phyloP scores from a whole-genome alignment of 495 filamentous ascomycete species.

The Lasiosphaeriaceae sp. region DNA sequence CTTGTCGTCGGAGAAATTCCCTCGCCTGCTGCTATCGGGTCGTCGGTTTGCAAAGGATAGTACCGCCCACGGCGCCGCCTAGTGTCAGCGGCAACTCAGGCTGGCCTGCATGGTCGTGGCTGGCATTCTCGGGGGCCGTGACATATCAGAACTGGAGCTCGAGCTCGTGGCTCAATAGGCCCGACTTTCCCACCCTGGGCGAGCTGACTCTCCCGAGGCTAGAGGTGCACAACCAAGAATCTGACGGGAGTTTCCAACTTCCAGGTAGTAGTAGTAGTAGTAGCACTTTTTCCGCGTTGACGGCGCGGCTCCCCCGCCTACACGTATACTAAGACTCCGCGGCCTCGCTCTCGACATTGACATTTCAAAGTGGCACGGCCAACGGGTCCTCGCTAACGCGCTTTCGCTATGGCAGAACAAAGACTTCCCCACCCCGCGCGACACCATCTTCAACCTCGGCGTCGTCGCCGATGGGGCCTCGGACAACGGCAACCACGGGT shows the following conservation, averaged over 20 bases:
- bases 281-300: too few relatives aligned
- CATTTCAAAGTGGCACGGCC: neutral
- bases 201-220: neutral
- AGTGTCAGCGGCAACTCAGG: neutral
- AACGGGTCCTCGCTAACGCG: neutral
- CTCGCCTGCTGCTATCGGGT: neutral
- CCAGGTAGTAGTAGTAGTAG: neutral
- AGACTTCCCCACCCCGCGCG: neutral
- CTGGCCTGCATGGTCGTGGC: constrained; percentile 4
- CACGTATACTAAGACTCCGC: neutral
- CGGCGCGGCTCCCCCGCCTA: neutral
- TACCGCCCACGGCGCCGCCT: too few relatives aligned
- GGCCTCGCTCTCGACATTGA: neutral
- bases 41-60: neutral
- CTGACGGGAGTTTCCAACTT: neutral
- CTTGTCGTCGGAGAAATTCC: neutral
- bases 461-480: neutral
- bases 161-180: neutral
- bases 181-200: neutral
- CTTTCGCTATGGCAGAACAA: neutral
- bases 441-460: neutral
- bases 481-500: neutral
- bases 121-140: neutral
- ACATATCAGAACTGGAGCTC: neutral
- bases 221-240: neutral